Conservation (phyloP, 805 yeast species). For the Debaryomyces maramus region DNA sequence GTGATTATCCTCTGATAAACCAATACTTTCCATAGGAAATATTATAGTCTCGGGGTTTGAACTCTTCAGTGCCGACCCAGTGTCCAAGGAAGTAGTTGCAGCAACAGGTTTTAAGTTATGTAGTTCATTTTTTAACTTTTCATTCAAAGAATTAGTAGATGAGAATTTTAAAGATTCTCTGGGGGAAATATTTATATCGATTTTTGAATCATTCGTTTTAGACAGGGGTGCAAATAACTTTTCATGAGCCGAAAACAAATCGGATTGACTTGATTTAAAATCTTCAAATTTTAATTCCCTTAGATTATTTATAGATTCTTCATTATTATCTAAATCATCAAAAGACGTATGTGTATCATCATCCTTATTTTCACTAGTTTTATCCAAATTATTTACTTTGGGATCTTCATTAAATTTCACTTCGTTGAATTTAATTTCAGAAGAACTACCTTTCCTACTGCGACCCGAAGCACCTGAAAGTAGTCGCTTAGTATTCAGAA, state of each 20-base stretch:
- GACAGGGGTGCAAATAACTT: conserved; percentile 22
- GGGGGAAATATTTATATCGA: conserved; percentile 2
- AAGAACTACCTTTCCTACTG: conserved; percentile 2
- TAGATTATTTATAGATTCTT: conserved; percentile 2
- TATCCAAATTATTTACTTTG: background rate
- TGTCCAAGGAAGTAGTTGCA: conserved; percentile 24
- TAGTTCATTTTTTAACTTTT: conserved; percentile 15
- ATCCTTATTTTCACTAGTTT: background rate
- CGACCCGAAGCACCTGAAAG: conserved; percentile 26
- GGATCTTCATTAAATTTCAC: conserved; percentile 17
- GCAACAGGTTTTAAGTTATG: conserved; percentile 15
- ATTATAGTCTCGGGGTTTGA: conserved; percentile 3
- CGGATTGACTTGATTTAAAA: conserved; percentile 13
- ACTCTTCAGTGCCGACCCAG: conserved; percentile 17
- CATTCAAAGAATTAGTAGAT: conserved; percentile 9
- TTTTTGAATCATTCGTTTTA: conserved; percentile 2
- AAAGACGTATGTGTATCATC: background rate
- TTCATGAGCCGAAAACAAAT: conserved; percentile 35
- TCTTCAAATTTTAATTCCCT: background rate
- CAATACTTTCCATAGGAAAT: background rate
- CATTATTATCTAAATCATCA: conserved; percentile 1
- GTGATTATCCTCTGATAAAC: background rate
- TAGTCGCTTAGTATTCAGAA: conserved; percentile 20
- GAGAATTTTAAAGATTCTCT: conserved; percentile 5
- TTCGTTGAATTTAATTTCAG: conserved; percentile 23